These are phyloP conservation scores for Anthracocystis walkeri DNA, from an alignment of 1,284 basidiomycete species.

Conservation along the genomic window DNA sequence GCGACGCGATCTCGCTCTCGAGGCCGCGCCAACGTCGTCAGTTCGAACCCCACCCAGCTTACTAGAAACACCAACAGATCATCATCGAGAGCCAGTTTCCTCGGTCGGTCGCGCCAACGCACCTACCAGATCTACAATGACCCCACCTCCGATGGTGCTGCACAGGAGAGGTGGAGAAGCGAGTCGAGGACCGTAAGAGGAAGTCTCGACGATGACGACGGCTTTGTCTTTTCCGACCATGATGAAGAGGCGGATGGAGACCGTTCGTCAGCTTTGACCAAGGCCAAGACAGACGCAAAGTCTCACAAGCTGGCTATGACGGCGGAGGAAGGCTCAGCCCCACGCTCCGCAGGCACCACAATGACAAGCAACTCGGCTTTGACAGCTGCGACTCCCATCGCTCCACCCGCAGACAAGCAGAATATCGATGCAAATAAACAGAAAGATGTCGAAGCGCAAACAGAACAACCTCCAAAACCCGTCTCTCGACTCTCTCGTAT, in stretches of 20 bases:
- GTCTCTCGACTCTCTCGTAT: slow-evolving; percentile 44
- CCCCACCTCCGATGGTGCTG: background rate
- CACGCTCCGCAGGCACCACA: slow-evolving; percentile 20
- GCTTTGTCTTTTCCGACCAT: slow-evolving; percentile 35
- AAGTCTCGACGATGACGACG: slow-evolving; percentile 39
- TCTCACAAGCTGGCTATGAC: slow-evolving; percentile 20
- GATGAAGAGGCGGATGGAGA: slow-evolving; percentile 14
- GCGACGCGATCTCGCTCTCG: slow-evolving; percentile 24
- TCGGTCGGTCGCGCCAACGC: slow-evolving; percentile 41
- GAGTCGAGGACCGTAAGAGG: slow-evolving; percentile 42
- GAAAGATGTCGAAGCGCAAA: slow-evolving; percentile 39
- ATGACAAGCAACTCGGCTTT: slow-evolving; percentile 7
- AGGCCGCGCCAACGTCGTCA: slow-evolving; percentile 30
- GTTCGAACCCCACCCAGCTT: slow-evolving; percentile 16
- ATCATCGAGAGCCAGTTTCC: slow-evolving; percentile 40
- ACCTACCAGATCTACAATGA: slow-evolving; percentile 40
- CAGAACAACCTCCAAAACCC: slow-evolving; percentile 15
- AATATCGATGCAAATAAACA: slow-evolving; percentile 2
- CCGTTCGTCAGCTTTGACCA: background rate
- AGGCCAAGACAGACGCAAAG: background rate
- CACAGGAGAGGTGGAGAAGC: slow-evolving; percentile 26
- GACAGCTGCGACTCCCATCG: slow-evolving; percentile 12
- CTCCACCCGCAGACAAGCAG: background rate
- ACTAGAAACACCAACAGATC: slow-evolving; percentile 29
- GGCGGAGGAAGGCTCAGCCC: slow-evolving; percentile 14